These are phyloP conservation scores for Pichia sp. DNA, from an alignment of 1,139 yeast species.

Conservation along the genomic window DNA sequence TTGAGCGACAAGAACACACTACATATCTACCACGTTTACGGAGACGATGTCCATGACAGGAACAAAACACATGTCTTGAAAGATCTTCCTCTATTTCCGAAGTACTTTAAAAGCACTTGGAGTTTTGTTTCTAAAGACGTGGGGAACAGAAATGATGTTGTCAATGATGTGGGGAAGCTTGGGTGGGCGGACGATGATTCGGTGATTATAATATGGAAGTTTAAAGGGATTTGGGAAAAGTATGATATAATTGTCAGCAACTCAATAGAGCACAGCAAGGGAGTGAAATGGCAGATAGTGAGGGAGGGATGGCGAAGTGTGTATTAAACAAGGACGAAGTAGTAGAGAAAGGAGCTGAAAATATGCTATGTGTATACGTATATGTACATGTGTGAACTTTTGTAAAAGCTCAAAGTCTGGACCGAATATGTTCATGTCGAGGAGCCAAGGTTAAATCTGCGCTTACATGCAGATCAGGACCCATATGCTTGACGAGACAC, in stretches of 20 bases:
- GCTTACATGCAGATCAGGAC: constrained; percentile 12
- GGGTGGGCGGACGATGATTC: constrained; percentile 78
- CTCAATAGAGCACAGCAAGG: constrained; percentile 16
- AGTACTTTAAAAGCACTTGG: constrained; percentile 85
- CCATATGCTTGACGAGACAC: constrained; percentile 14
- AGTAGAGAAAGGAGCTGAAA: neutral
- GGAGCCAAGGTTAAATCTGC: constrained; percentile 11
- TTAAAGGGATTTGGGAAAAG: constrained; percentile 77
- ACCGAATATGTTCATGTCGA: neutral
- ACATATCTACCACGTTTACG: constrained; percentile 64
- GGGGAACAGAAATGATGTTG: constrained; percentile 37
- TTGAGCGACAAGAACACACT: constrained; percentile 84
- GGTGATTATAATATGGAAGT: constrained; percentile 68
- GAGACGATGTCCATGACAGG: constrained; percentile 6
- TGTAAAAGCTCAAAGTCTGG: constrained; percentile 4
- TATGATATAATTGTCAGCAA: constrained; percentile 58
- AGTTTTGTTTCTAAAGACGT: constrained; percentile 79
- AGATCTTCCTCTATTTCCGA: constrained; percentile 56
- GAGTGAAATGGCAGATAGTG: constrained; percentile 51
- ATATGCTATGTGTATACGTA: neutral
- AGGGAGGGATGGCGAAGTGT: constrained; percentile 78
- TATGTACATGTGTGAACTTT: neutral
- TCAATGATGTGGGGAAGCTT: constrained; percentile 57
- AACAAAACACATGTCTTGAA: constrained; percentile 70
- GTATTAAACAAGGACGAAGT: constrained; percentile 15